Base-by-base conservation (phyloP, 148 eudicot genomes). In the Spergularia marina region DNA sequence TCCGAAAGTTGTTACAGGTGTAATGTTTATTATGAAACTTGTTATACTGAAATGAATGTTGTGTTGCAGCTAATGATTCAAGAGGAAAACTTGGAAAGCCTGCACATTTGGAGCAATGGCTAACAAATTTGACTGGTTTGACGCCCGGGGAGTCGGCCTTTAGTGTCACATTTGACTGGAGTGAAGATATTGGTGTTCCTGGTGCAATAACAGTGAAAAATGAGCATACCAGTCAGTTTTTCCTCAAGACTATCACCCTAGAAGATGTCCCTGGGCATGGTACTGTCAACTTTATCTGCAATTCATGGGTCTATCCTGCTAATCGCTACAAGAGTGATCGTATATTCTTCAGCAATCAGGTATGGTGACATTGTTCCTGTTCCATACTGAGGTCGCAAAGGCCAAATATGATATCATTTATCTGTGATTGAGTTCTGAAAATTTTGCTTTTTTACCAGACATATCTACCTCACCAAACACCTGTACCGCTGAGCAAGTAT, bases 261-360 rank as follows among this genome's bases (percentile, higher is more conserved):
- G 77, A 83, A 34, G 75, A 87, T 52, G 81, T 90, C n/a, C 93
- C 95, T 13, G 77, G 77, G 20, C 83, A 85, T 71, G 92, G 87
- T 18, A 84, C 68, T 5, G n/a, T 94, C 52, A 75, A 86, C 76
- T 94, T 94, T 30, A 74, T 87, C 25, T 92, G 97, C 78, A 85
- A 91, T 75, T 89, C 97, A 1, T 90, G 97, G 97, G 83, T 93
- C 53, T 93, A 93, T 78, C 97, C 91, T 2, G 61, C 85, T 74
- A 58, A 82, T 7, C 47, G 73, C 1, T 91, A 91, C 88, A 76
- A 80, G 18, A 81, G 54, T 53, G 89, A 85, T 49, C 90, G 98
- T 2, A 40, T 93, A 0, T 91, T 93, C 84, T 93, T 93, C 77
- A 74, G 77, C 54, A 93, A 93, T 77, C 87, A 91, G 98, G 98